A percentile compares a stretch with the other conserved stretches of the same genome.
phyloP scores from a whole-genome alignment of 2,329 filamentous ascomycete species.

The Zasmidium angulare region DNA sequence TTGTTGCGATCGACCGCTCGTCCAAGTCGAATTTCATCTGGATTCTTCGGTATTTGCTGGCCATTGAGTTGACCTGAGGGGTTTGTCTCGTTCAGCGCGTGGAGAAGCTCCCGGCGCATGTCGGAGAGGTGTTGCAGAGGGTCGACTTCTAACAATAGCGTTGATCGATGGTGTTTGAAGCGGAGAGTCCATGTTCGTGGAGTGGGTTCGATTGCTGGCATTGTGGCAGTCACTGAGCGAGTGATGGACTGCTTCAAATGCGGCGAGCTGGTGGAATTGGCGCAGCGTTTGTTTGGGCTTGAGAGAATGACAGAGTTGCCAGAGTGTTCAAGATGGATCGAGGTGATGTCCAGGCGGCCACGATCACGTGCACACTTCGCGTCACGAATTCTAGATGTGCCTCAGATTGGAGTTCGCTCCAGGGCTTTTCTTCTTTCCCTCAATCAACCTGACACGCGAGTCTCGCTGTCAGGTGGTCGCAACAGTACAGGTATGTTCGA shows the following conservation, averaged over 20 bases:
- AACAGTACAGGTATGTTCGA: slow-evolving; percentile 2
- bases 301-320: too few species aligned
- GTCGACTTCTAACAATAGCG: slow-evolving; percentile 48
- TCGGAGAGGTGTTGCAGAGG: slow-evolving; percentile 41
- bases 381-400: too few species aligned
- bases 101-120: slow-evolving; percentile 44
- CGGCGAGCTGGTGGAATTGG: background rate
- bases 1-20: slow-evolving; percentile 43
- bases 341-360: too few species aligned
- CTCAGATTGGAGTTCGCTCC: background rate
- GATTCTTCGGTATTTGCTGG: slow-evolving; percentile 39
- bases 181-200: slow-evolving; percentile 43
- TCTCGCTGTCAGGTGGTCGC: background rate
- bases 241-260: background rate
- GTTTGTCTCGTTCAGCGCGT: slow-evolving; percentile 41
- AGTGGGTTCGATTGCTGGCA: slow-evolving; percentile 16
- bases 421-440: background rate
- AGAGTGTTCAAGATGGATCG: too few species aligned
- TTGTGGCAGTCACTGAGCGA: background rate
- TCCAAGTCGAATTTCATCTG: slow-evolving; percentile 43
- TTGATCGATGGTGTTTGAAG: slow-evolving; percentile 48
- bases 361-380: too few species aligned
- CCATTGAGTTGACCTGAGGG: slow-evolving; percentile 36
- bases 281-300: too few species aligned
- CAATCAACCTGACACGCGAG: background rate